phyloP scores from a whole-genome alignment of 2,329 filamentous ascomycete genomes.

The Trichophyton benhamiae region DNA sequence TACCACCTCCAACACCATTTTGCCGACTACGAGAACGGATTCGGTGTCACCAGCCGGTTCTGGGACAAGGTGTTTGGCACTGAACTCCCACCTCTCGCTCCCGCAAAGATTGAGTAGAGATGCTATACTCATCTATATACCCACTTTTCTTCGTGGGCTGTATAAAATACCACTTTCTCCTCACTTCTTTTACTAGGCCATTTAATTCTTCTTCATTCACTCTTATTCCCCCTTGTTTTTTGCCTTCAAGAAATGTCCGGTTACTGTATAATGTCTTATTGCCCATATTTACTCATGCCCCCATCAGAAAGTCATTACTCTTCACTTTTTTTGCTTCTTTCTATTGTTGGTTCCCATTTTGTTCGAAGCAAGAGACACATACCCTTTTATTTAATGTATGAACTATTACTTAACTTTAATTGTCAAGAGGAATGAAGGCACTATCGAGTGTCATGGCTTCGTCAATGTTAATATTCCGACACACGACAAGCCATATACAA shows the following conservation, averaged over 20 bases:
- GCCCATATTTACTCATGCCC: background rate
- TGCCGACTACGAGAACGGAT: constrained; percentile 93
- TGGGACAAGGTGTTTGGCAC: constrained; percentile 93
- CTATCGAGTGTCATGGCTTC: background rate
- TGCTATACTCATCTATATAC: background rate
- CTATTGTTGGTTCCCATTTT: background rate
- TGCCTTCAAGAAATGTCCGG: background rate
- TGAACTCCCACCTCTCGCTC: constrained; percentile 46
- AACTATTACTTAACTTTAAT: background rate
- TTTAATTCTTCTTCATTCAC: background rate
- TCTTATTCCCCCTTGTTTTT: background rate
- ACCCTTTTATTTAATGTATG: background rate
- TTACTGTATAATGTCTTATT: background rate
- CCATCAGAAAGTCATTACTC: background rate
- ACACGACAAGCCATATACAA: background rate
- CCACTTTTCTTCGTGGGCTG: background rate
- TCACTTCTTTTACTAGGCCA: background rate
- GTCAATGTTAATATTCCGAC: background rate
- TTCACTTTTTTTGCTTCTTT: background rate
- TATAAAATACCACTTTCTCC: background rate
- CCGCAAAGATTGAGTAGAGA: constrained; percentile 26
- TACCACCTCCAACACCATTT: constrained; percentile 97
- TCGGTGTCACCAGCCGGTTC: constrained; percentile 90
- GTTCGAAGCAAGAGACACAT: background rate
- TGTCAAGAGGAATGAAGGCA: background rate